Conservation (phyloP, 73 alveolate genomes). For the Paraurostyla sp. region DNA sequence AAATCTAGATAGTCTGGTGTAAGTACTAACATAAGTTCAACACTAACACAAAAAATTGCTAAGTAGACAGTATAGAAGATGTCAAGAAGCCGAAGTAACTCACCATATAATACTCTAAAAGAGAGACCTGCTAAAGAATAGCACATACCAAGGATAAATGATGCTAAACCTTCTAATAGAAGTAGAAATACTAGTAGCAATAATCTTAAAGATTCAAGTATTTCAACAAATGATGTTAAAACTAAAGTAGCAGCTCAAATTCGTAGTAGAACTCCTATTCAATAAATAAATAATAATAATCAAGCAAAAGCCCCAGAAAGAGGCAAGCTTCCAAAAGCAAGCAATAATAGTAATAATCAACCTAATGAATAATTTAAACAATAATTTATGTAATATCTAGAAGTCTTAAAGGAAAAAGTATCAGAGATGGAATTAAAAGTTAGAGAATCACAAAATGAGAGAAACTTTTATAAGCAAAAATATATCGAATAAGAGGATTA, state of each 20-base stretch:
- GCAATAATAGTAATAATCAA: background rate
- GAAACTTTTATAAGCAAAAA: constrained; percentile 40
- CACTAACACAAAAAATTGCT: background rate
- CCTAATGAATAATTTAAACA: constrained; percentile 5
- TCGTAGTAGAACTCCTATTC: background rate
- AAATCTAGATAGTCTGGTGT: background rate
- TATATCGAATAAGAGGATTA: constrained; percentile 18
- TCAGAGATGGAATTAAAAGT: constrained; percentile 55
- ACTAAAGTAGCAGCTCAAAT: background rate
- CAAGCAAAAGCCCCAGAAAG: background rate
- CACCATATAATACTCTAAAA: constrained; percentile 44
- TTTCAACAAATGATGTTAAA: no score
- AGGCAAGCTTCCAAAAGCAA: background rate
- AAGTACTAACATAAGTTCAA: background rate
- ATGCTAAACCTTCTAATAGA: background rate
- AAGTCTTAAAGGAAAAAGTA: constrained; percentile 47
- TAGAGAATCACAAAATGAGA: constrained; percentile 57
- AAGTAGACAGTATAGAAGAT: background rate
- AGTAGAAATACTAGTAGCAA: background rate
- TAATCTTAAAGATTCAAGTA: no score
- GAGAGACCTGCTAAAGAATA: constrained; percentile 51
- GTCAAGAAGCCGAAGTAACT: background rate
- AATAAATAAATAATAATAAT: background rate
- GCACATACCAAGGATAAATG: constrained; percentile 20
- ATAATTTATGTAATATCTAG: constrained; percentile 54